Percentiles rank a stretch among this genome's conserved stretches.
Evolutionary conservation across 495 filamentous ascomycete genomes (phyloP).

Genomic region (Penicillium egyptiacum): DNA sequence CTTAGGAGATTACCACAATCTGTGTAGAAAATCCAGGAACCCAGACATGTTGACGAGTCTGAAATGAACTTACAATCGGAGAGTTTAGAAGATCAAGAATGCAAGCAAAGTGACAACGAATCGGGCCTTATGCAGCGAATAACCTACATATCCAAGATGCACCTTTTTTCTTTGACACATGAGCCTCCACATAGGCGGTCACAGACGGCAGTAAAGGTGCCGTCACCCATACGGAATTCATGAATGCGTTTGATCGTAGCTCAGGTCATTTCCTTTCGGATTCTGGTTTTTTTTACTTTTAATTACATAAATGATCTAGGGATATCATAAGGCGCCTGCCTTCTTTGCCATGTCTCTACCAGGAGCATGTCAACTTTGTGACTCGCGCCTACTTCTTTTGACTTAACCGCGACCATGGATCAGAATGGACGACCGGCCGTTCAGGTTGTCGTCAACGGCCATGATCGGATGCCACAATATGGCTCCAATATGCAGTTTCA

Average conservation of each 20-base stretch:
- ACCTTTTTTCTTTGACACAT: conserved; percentile 35
- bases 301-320: conserved; percentile 8
- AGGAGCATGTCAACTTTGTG: conserved; percentile 50
- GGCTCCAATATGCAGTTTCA: conserved; percentile 29
- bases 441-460: conserved; percentile 48
- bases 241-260: conserved; percentile 22
- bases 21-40: conserved; percentile 89
- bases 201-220: conserved; percentile 34
- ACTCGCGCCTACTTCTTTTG: conserved; percentile 40
- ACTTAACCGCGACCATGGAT: conserved; percentile 40
- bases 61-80: background rate
- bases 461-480: conserved; percentile 33
- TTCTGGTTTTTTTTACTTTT: background rate
- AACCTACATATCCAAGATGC: conserved; percentile 1
- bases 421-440: conserved; percentile 43
- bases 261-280: conserved; percentile 2
- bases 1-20: conserved; percentile 92
- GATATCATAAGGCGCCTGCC: conserved; percentile 22
- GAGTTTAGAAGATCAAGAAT: background rate
- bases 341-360: conserved; percentile 47
- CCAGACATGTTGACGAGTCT: conserved; percentile 64
- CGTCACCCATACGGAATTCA: conserved; percentile 22
- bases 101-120: conserved; percentile 1
- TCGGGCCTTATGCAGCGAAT: background rate
- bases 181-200: conserved; percentile 40